phyloP scores from a whole-genome alignment of 1,284 basidiomycete species.

The Marasmius sp. region DNA sequence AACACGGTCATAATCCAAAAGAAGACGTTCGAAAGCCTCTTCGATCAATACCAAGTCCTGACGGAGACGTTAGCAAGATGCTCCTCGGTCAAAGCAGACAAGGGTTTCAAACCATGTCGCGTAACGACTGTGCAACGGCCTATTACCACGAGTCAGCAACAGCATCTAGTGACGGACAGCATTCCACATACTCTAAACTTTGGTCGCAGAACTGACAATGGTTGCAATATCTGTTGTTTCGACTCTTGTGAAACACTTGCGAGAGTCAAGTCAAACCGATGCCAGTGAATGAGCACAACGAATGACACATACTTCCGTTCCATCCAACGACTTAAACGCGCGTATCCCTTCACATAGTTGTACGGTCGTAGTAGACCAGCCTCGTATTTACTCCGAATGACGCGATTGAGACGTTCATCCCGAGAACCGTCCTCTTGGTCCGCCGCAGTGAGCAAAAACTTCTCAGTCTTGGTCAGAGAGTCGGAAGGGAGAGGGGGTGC shows the following conservation, averaged over 20 bases:
- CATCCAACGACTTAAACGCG: conserved; percentile 91
- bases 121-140: conserved; percentile 88
- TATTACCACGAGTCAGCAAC: conserved; percentile 23
- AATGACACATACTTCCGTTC: conserved; percentile 68
- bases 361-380: conserved; percentile 94
- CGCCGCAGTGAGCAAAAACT: conserved; percentile 91
- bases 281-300: conserved; percentile 1
- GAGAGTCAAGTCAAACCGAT: conserved; percentile 3
- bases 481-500: conserved; percentile 60
- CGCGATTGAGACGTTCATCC: conserved; percentile 87
- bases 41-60: conserved; percentile 97
- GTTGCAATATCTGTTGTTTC: conserved; percentile 87
- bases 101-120: conserved; percentile 67
- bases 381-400: conserved; percentile 97
- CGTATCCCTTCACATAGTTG: conserved; percentile 95
- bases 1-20: conserved; percentile 95
- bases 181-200: conserved; percentile 76
- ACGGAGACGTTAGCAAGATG: not conserved
- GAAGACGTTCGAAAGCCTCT: conserved; percentile 93
- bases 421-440: conserved; percentile 92
- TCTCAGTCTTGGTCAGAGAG: conserved; percentile 68
- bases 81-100: not conserved
- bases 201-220: conserved; percentile 87
- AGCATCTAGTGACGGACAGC: conserved; percentile 6
- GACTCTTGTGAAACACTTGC: conserved; percentile 84